Evolutionary conservation across 1,139 yeast genomes (phyloP), one percentile per base, ranked within the genome.

Genomic region (Candida sanyaensis): DNA sequence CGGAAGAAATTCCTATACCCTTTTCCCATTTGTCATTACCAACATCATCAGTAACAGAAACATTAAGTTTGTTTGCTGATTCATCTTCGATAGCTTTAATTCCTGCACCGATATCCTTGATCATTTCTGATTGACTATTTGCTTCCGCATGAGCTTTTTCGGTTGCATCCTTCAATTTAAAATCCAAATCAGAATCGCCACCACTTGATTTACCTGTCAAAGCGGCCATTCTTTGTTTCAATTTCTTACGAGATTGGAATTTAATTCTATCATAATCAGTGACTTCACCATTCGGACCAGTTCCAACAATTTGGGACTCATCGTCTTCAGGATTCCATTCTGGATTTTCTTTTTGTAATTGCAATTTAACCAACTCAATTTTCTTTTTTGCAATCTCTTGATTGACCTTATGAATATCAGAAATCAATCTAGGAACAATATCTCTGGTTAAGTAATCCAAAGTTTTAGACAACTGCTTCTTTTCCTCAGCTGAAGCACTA

Each of bases 201-300:
- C 52, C 51, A 30, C 42, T 37, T 2, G 78, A 74, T 52, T 83
- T 83, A 1, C 97, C 98, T 0, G 97, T 91, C 56, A 93, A 75
- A 7, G 93, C 89, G 21, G 96, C 96, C 96, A 92, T 90, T 55
- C 96, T 77, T 40, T 92, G 87, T 55, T 84, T 85, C 55, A 92
- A 73, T 49, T 84, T 68, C 43, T 93, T 93, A 60, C 88, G 86
- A 39, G 89, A 84, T 57, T 81, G 85, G 43, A 91, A 93, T 59
- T 87, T 87, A 50, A 87, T 78, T 50, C 88, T 78, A 61, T 92
- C 97, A 12, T 81, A 69, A 33, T 89, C 96, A 4, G 97, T 89
- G 8, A 90, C 78, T 53, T 83, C 82, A 12, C 97, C 97, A 59
- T 86, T 82, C 33, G 91, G 86, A 1, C 97, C 97, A 11, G 95